These are phyloP conservation scores for Panaeolus papilionaceus DNA, from an alignment of 768 basidiomycete genomes.

Conservation along the genomic window DNA sequence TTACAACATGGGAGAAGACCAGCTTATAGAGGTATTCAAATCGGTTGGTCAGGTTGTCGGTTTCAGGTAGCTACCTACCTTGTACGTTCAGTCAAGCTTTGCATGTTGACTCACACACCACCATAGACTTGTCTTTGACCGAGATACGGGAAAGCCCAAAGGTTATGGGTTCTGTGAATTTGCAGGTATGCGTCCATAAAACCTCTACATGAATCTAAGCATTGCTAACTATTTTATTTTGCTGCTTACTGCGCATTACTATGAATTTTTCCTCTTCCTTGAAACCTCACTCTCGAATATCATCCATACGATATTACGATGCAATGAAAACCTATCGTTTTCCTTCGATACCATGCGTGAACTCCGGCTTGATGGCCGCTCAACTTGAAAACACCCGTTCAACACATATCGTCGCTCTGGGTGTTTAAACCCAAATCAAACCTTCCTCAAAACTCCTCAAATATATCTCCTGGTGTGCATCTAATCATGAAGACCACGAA, in stretches of 20 bases:
- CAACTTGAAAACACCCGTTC: slow-evolving; percentile 13
- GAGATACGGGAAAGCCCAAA: slow-evolving; percentile 93
- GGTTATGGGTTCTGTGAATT: slow-evolving; percentile 97
- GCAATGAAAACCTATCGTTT: slow-evolving; percentile 11
- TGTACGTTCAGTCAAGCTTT: not conserved
- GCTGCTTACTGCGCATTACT: not conserved
- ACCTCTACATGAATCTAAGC: slow-evolving; percentile 26
- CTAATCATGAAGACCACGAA: slow-evolving; percentile 74
- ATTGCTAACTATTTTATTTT: slow-evolving; percentile 9
- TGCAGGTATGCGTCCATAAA: slow-evolving; percentile 66
- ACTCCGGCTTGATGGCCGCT: slow-evolving; percentile 5
- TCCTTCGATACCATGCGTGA: slow-evolving; percentile 12
- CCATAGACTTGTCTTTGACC: slow-evolving; percentile 82
- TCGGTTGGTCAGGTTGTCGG: slow-evolving; percentile 88
- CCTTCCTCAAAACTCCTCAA: not conserved
- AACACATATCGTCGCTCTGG: not conserved
- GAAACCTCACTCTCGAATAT: not conserved
- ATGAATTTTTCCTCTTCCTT: slow-evolving; percentile 8
- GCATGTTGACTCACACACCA: not conserved
- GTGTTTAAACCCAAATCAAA: not conserved
- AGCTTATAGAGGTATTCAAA: slow-evolving; percentile 88
- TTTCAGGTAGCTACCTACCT: slow-evolving; percentile 64
- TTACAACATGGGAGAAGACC: slow-evolving; percentile 90
- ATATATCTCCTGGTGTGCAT: slow-evolving; percentile 2
- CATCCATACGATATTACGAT: not conserved